phyloP scores from a whole-genome alignment of 2,329 filamentous ascomycete species.

The Aspergillus awamori region DNA sequence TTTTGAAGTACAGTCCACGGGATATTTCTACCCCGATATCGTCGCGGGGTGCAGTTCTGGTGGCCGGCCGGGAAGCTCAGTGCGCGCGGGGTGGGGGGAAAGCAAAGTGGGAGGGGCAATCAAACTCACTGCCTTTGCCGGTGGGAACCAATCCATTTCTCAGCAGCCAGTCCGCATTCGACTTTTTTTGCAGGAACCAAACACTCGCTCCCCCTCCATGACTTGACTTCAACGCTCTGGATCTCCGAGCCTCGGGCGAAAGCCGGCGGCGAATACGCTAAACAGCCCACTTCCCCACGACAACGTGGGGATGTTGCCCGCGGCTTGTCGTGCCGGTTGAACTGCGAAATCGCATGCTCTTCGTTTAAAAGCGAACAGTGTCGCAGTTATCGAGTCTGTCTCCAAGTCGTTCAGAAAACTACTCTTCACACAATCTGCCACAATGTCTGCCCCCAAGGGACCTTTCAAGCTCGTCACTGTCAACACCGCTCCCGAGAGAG shows the following conservation, averaged over 20 bases:
- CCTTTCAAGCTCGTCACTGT: conserved; percentile 68
- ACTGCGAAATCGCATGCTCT: conserved; percentile 9
- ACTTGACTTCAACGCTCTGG: neutral
- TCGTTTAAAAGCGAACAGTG: conserved; percentile 3
- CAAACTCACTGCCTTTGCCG: neutral
- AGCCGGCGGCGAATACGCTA: conserved; percentile 6
- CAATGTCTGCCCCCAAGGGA: conserved; percentile 50
- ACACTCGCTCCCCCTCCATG: neutral
- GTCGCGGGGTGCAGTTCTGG: neutral
- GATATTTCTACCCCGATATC: conserved; percentile 31
- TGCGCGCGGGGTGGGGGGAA: neutral
- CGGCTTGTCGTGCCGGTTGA: conserved; percentile 4
- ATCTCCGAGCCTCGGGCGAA: conserved; percentile 15
- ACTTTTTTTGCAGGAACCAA: neutral
- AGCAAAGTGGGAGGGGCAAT: neutral
- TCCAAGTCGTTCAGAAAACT: neutral
- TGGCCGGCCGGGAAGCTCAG: conserved; percentile 1
- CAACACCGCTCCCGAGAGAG: conserved; percentile 68
- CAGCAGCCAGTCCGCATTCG: neutral
- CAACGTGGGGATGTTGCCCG: conserved; percentile 22
- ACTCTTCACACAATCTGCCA: neutral
- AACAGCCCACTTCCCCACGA: conserved; percentile 19
- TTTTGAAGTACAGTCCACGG: conserved; percentile 12
- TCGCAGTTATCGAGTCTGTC: neutral
- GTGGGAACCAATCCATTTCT: neutral